These are phyloP conservation scores for Globomyces sp. DNA, from an alignment of 371 early-diverging fungal genomes.

Conservation along the genomic window DNA sequence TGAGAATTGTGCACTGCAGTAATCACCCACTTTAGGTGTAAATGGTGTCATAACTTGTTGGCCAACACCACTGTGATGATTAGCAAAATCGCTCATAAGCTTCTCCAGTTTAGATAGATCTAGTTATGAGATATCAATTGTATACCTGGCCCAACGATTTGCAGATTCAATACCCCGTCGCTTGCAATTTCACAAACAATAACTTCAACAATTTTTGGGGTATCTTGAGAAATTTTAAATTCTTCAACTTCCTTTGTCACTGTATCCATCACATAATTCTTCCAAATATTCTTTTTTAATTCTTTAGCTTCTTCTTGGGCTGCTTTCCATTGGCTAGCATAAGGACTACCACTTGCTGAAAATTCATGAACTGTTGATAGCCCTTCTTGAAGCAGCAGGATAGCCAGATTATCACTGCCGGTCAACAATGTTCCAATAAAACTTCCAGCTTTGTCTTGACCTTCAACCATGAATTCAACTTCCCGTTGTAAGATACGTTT, in stretches of 20 bases:
- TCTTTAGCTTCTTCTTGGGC: conserved; percentile 79
- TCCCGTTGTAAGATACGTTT: conserved; percentile 82
- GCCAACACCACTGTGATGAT: conserved; percentile 47
- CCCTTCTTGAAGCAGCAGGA: conserved; percentile 70
- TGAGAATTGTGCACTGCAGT: conserved; percentile 80
- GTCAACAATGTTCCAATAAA: conserved; percentile 85
- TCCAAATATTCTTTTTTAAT: conserved; percentile 60
- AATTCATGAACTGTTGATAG: conserved; percentile 79
- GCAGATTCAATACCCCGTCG: conserved; percentile 72
- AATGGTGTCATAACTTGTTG: conserved; percentile 31
- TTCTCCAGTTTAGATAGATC: conserved; percentile 67
- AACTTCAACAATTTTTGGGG: conserved; percentile 47
- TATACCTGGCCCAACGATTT: conserved; percentile 67
- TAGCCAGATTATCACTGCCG: conserved; percentile 34
- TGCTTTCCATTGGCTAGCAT: conserved; percentile 65
- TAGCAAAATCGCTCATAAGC: conserved; percentile 78
- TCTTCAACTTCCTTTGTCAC: conserved; percentile 35
- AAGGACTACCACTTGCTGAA: conserved; percentile 77
- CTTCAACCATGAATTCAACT: conserved; percentile 83
- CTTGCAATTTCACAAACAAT: conserved; percentile 81
- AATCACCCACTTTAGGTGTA: conserved; percentile 69
- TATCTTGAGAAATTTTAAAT: conserved; percentile 13
- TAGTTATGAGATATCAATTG: neutral
- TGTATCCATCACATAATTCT: conserved; percentile 23
- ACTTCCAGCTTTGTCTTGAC: conserved; percentile 83